Conservation (phyloP, 768 basidiomycete species). For the Stropharia rugosoannulata region DNA sequence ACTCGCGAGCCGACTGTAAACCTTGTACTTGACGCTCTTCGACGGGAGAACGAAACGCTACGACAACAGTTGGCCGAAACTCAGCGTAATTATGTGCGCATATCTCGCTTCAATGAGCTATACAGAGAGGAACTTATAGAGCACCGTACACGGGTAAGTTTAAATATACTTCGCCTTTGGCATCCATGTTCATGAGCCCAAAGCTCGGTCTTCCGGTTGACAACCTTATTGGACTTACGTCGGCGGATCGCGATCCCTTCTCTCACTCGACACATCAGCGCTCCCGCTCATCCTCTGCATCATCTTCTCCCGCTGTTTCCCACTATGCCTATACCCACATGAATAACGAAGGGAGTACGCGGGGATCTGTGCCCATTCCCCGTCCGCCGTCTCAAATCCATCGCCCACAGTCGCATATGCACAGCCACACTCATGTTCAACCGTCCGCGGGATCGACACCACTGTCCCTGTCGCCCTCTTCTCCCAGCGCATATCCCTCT, state of each 20-base stretch:
- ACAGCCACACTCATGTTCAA: no score
- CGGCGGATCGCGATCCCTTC: constrained; percentile 53
- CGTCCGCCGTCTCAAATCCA: constrained; percentile 65
- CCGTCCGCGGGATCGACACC: no score
- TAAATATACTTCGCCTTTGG: neutral
- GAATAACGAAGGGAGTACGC: constrained; percentile 5
- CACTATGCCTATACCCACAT: constrained; percentile 24
- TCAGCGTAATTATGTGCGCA: constrained; percentile 75
- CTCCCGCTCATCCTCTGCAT: constrained; percentile 41
- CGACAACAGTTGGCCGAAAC: constrained; percentile 66
- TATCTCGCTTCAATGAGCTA: constrained; percentile 75
- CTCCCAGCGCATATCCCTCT: constrained; percentile 64
- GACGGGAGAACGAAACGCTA: constrained; percentile 77
- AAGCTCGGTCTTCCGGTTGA: constrained; percentile 79
- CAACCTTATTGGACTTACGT: constrained; percentile 70
- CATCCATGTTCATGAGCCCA: constrained; percentile 6
- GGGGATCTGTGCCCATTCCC: constrained; percentile 71
- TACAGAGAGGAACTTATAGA: constrained; percentile 86
- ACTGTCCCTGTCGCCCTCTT: constrained; percentile 54
- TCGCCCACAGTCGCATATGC: constrained; percentile 54
- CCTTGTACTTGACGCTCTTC: constrained; percentile 72
- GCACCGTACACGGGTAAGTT: constrained; percentile 69
- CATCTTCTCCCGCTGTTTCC: constrained; percentile 43
- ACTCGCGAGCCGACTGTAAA: constrained; percentile 44
- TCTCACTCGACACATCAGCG: constrained; percentile 72